A percentile compares a stretch with the other conserved stretches of the same genome.
Evolutionary conservation across 371 early-diverging fungal genomes (phyloP).

Genomic region (Massospora cicadina): DNA sequence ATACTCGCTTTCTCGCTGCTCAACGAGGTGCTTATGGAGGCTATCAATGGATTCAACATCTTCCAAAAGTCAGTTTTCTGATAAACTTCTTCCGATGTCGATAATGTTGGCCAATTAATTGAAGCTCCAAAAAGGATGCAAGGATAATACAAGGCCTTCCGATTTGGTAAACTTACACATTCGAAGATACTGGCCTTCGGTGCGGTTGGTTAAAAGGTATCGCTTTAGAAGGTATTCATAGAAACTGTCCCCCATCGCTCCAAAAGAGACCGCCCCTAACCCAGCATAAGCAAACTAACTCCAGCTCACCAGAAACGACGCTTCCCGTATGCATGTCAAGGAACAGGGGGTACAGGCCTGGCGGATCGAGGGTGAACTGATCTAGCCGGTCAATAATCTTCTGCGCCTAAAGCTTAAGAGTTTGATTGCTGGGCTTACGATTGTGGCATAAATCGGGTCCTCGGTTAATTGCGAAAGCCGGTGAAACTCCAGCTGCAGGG

Average conservation of each 20-base stretch:
- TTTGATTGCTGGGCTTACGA: constrained; percentile 10
- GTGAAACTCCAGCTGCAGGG: constrained; percentile 73
- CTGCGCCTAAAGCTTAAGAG: neutral
- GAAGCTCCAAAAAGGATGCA: too few species aligned
- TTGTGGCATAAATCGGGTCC: constrained; percentile 30
- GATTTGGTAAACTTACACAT: constrained; percentile 9
- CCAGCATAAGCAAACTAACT: neutral
- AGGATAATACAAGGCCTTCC: too few species aligned
- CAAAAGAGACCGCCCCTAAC: constrained; percentile 8
- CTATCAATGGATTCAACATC: constrained; percentile 1
- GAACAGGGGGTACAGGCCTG: constrained; percentile 10
- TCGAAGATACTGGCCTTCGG: neutral
- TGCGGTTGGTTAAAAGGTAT: neutral
- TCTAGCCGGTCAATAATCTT: neutral
- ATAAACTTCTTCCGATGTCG: neutral
- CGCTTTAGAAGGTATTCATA: constrained; percentile 9
- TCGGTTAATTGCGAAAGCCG: constrained; percentile 52
- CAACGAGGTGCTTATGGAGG: neutral
- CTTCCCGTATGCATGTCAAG: constrained; percentile 15
- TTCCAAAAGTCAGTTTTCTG: neutral
- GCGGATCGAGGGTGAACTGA: neutral
- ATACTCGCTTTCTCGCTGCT: neutral
- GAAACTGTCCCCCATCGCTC: constrained; percentile 10
- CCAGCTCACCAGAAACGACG: neutral
- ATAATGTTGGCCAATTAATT: too few species aligned